Evolutionary conservation across 257 asterid genomes (phyloP).

Genomic region (Thymus mandschuricus): DNA sequence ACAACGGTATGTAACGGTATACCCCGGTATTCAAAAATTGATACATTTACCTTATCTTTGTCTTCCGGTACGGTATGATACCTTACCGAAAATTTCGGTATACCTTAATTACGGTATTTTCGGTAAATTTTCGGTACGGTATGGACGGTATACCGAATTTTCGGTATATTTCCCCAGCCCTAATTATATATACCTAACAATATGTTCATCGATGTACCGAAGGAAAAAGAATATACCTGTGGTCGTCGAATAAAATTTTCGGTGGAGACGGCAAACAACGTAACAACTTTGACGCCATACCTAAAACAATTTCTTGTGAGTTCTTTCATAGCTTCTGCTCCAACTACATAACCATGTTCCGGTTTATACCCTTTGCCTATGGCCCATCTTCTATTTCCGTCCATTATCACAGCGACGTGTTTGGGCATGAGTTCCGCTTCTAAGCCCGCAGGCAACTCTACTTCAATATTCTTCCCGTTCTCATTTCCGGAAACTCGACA

Average conservation of each 20-base stretch:
- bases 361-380: background rate
- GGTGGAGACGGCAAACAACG: slow-evolving; percentile 31
- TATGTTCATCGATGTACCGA: too few species aligned
- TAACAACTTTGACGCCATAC: slow-evolving; percentile 26
- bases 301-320: slow-evolving; percentile 12
- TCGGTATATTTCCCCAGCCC: too few species aligned
- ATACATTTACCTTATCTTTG: too few species aligned
- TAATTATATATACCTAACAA: too few species aligned
- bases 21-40: too few species aligned
- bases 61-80: too few species aligned
- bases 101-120: too few species aligned
- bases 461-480: too few species aligned
- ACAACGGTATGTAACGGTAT: too few species aligned
- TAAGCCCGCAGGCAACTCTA: background rate
- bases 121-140: too few species aligned
- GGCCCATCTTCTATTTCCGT: slow-evolving; percentile 46
- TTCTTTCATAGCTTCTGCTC: slow-evolving; percentile 1
- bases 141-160: too few species aligned
- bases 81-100: too few species aligned
- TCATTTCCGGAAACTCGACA: background rate
- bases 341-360: slow-evolving; percentile 19
- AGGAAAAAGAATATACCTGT: background rate
- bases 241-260: slow-evolving; percentile 31
- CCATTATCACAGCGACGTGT: slow-evolving; percentile 37
- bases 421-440: slow-evolving; percentile 17